A percentile compares a stretch with the other conserved stretches of the same genome.
Evolutionary conservation across 352 stramenopile species (phyloP).

Genomic region (Globisporangium cederbergense): DNA sequence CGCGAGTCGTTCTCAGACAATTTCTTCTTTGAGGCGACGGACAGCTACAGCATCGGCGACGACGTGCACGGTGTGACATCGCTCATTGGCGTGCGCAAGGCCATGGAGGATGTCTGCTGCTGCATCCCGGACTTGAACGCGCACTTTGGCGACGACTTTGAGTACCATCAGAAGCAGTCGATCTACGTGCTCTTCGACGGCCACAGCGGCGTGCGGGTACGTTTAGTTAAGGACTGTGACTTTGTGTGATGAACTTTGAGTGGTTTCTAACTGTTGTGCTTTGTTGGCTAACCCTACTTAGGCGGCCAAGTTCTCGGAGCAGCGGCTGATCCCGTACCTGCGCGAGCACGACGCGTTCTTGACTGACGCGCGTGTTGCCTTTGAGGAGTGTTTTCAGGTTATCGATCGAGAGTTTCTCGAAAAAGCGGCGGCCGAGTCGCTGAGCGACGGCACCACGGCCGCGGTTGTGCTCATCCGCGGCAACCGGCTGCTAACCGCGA

Average conservation of each 20-base stretch:
- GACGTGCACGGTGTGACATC: conserved; percentile 77
- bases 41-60: conserved; percentile 66
- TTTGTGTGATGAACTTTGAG: neutral
- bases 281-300: conserved; percentile 14
- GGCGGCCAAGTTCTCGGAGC: conserved; percentile 75
- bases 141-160: conserved; percentile 29
- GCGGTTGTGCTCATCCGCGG: conserved; percentile 81
- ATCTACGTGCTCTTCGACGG: conserved; percentile 86
- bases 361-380: conserved; percentile 54
- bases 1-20: conserved; percentile 55
- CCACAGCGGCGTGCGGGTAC: conserved; percentile 73
- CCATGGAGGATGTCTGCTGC: conserved; percentile 81
- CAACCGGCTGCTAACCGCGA: conserved; percentile 79
- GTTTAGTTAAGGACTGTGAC: neutral
- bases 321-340: conserved; percentile 65
- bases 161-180: conserved; percentile 51
- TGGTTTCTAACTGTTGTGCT: neutral
- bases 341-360: conserved; percentile 67
- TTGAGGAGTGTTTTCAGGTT: conserved; percentile 67
- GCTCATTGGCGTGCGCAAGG: conserved; percentile 68
- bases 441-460: conserved; percentile 73
- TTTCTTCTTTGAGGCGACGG: conserved; percentile 57
- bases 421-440: conserved; percentile 55
- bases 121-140: conserved; percentile 73
- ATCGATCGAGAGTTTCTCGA: conserved; percentile 80